Evolutionary conservation across 2,329 filamentous ascomycete genomes (phyloP), one percentile per base, ranked within the genome.

Genomic region (Bipolaris sorokiniana): DNA sequence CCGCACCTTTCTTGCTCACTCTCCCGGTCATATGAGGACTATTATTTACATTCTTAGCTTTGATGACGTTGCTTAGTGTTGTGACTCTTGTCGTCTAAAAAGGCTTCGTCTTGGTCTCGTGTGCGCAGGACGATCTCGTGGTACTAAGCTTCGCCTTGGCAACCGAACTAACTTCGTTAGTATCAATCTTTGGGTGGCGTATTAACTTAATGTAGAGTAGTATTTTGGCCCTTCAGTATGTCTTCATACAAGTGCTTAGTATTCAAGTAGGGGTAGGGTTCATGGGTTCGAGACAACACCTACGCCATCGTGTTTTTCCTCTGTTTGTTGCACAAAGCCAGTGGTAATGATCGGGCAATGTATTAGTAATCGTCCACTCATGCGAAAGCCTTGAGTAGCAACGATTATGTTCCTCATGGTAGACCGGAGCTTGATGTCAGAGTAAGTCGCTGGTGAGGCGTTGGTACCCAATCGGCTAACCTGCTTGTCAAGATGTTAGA

Each of bases 71-170:
- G 15, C 20, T 26, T 37, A 31, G 16, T 13, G 26, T n/a, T 45
- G 31, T n/a, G 41, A 45, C 38, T 51, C 11, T 37, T 26, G 40
- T 15, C 36, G 37, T 44, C 28, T 45, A 22, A 36, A 28, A 31
- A 31, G 20, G 28, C 28, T 44, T 51, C 28, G 31, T 51, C 45
- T 45, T 36, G 49, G 48, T 51, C 48, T 51, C 48, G 48, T 51
- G 48, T 42, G 20, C 48, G 38, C 38, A 42, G n/a, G 31, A 34
- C 28, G 48, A 44, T 51, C 49, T 36, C 49, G 40, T 51, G 49
- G 33, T 51, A 31, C 40, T 51, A 44, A 51, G 48, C 38, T 44
- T 42, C 38, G 28, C 28, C 28, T 51, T 18, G 48, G 38, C 38
- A 34, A 23, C 16, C 28, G 13, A 38, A 33, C 38, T 51, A 51